Evolutionary conservation across 2,329 filamentous ascomycete genomes (phyloP), one percentile per base, ranked within the genome.

Genomic region (Ceratocystis destructans): DNA sequence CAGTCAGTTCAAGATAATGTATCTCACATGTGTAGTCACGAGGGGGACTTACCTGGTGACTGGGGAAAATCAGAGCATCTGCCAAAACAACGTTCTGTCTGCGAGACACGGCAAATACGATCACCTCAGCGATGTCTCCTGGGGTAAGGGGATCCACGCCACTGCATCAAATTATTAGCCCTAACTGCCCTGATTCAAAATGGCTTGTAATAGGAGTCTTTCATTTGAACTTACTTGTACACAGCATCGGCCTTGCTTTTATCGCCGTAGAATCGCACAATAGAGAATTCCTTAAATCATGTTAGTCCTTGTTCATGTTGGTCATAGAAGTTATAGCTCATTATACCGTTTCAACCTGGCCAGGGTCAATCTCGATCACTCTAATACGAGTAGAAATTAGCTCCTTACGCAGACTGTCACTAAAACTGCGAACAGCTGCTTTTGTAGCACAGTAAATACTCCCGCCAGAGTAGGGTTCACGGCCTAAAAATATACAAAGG

Each of bases 401-500:
- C 77, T 96, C 92, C 74, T 86, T 89, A 70, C 92, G 82, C 74
- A 96, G 76, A 10, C 87, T 82, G 66, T 96, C 90, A 0, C 89
- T 91, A 77, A 96, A 96, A 70, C 82, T 87, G 71, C 88, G 84
- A 66, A 96, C 87, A 1, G 92, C 92, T 22, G 91, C 90, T 77
- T 96, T 96, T 68, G 89, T 92, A 0, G 91, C 90, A 75, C 92
- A 96, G 81, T 96, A 96, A 73, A 96, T 95, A 74, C 86, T 86
- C 33, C 92, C 92, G 62, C 90, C 90, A 0, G 85, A 80, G 75
- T 96, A 96, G 10, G 89, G 83, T 71, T 96, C 91, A 57, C 91
- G 83, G 37, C 90, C 76, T 75, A 31, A n/a, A 22, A 33, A 53
- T 12, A 62, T 5, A 1, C 28, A 31, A 37, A 5, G 3, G 37